Base-by-base conservation (phyloP, 2,329 filamentous ascomycete genomes). In the Arachnomyces sp. region DNA sequence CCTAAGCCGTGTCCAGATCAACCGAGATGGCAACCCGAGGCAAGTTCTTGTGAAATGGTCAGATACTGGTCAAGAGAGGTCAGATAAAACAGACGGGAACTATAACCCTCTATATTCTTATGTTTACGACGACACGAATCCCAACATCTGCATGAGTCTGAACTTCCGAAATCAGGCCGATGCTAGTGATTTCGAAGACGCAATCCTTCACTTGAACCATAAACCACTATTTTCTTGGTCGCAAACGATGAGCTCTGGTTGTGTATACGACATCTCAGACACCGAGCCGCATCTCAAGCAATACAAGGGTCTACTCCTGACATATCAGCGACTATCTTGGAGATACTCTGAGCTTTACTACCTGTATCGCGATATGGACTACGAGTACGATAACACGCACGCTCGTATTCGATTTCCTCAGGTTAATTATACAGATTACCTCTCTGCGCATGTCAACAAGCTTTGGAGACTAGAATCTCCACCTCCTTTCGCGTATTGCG, bases 11-110 rank as follows among this genome's bases (percentile, higher is more conserved):
- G 53, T 59, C 1, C 56, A 57, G 39, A 40, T 60, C 8, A 47
- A 42, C 13, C 50, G 53, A 14, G 49, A 50, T 29, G 40, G 49
- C 11, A 34, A 44, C 9, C 49, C 54, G 2, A 47, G 49, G 7
- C 48, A 53, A 25, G 34, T 57, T 2, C 45, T 54, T 8, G 38
- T 57, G 3, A 54, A 53, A 46, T 60, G 57, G 57, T 60, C 57
- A 3, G 54, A 59, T 36, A 56, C 54, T 13, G 49, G 47, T 13
- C 57, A 60, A 34, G 51, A 53, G 31, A 39, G 47, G 30, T 49
- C 50, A 0, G 43, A 47, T 13, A 53, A 52, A 33, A 57, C 55
- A 1, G 57, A 59, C 18, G 56, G 55, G 11, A 59, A 47, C 20
- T 58, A 59, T 34, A 51, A 58, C 28, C 43, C 46, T 3, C 35